A percentile compares a stretch with the other conserved stretches of the same genome.
These are phyloP conservation scores for Wakefieldia striispora DNA, from an alignment of 768 basidiomycete species.

Conservation along the genomic window DNA sequence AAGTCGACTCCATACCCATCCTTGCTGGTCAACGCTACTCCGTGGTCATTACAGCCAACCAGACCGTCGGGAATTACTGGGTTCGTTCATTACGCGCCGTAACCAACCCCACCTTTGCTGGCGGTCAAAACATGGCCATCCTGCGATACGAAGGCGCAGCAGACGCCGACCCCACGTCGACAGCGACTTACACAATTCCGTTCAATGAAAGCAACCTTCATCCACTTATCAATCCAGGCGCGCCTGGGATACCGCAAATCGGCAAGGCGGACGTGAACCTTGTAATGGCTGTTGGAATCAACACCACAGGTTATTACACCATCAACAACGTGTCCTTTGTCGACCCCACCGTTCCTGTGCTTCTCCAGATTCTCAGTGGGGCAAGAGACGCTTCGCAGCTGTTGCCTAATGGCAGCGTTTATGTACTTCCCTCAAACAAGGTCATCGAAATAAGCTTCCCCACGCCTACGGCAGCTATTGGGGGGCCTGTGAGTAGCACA, in stretches of 20 bases:
- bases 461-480: constrained; percentile 20
- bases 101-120: constrained; percentile 26
- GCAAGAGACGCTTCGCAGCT: constrained; percentile 40
- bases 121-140: constrained; percentile 46
- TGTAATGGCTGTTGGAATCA: constrained; percentile 10
- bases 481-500: constrained; percentile 24
- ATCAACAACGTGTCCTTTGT: constrained; percentile 33
- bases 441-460: constrained; percentile 45
- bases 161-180: constrained; percentile 38
- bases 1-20: constrained; percentile 34
- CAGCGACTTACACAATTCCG: constrained; percentile 20
- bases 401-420: constrained; percentile 46
- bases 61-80: constrained; percentile 52
- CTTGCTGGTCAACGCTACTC: constrained; percentile 40
- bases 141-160: constrained; percentile 45
- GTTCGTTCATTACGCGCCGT: constrained; percentile 41
- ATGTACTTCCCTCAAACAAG: constrained; percentile 40
- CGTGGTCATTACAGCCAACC: constrained; percentile 41
- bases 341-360: constrained; percentile 44
- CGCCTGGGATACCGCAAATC: constrained; percentile 33
- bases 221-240: constrained; percentile 27
- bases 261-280: constrained; percentile 40
- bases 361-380: constrained; percentile 56
- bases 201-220: constrained; percentile 42
- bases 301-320: constrained; percentile 1